Percentiles rank a stretch among this genome's conserved stretches.
Evolutionary conservation across 2,329 filamentous ascomycete genomes (phyloP).

Genomic region (Colletotrichum kahawae): DNA sequence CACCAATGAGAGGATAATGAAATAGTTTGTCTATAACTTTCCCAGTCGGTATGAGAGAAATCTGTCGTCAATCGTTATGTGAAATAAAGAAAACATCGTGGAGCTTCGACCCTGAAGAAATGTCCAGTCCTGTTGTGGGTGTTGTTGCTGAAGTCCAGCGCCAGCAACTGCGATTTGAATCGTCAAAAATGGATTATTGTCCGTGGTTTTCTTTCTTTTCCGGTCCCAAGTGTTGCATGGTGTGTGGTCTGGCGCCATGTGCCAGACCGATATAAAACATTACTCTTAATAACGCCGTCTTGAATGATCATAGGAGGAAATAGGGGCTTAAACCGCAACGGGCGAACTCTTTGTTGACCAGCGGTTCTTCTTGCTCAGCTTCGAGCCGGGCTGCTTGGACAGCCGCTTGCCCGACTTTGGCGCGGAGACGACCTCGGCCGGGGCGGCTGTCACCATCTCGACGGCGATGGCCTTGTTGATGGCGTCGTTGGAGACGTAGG

Average conservation of each 20-base stretch:
- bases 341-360: slow-evolving; percentile 32
- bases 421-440: not conserved
- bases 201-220: not conserved
- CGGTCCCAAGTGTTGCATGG: not conserved
- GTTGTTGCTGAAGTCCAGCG: slow-evolving; percentile 10
- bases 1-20: not conserved
- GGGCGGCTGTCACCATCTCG: slow-evolving; percentile 3
- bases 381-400: slow-evolving; percentile 33
- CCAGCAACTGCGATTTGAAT: not conserved
- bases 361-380: slow-evolving; percentile 34
- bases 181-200: not conserved
- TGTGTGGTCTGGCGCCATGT: not conserved
- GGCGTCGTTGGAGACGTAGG: slow-evolving; percentile 20
- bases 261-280: not conserved
- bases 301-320: not conserved
- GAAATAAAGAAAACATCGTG: slow-evolving; percentile 2
- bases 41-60: not conserved
- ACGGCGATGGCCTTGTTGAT: slow-evolving; percentile 24
- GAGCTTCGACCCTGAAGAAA: not conserved
- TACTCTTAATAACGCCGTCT: not conserved
- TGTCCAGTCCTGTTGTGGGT: not conserved
- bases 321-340: slow-evolving; percentile 28
- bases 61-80: not conserved
- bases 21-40: not conserved
- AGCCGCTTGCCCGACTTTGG: slow-evolving; percentile 29